Evolutionary conservation across 2,329 filamentous ascomycete genomes (phyloP).

Genomic region (Phoma herbarum): DNA sequence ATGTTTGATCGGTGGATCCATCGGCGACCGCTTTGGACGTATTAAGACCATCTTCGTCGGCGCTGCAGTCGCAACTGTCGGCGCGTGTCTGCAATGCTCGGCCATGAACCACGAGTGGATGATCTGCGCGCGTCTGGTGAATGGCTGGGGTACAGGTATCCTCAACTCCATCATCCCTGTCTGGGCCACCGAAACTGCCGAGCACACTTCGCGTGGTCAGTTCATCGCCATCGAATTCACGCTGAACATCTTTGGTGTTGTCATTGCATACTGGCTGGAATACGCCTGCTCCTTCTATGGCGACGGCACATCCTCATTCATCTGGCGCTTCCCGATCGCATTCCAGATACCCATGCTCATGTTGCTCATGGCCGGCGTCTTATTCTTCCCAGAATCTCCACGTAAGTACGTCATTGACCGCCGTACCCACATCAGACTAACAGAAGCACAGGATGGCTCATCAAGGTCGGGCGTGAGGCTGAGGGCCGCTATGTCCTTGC

Average conservation of each 20-base stretch:
- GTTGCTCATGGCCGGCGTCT: constrained; percentile 63
- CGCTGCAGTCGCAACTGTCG: constrained; percentile 47
- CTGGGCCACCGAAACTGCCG: constrained; percentile 74
- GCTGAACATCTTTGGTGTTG: constrained; percentile 75
- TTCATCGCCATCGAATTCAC: constrained; percentile 78
- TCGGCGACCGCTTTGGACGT: constrained; percentile 38
- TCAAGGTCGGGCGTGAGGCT: constrained; percentile 71
- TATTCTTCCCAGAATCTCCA: constrained; percentile 76
- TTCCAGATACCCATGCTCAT: constrained; percentile 74
- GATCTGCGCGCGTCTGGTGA: constrained; percentile 64
- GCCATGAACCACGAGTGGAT: constrained; percentile 71
- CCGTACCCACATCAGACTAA: neutral
- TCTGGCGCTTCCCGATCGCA: constrained; percentile 74
- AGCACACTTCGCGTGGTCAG: constrained; percentile 72
- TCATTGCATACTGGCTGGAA: constrained; percentile 64
- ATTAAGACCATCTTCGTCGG: constrained; percentile 43
- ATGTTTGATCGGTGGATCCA: constrained; percentile 35
- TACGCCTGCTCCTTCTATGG: constrained; percentile 68
- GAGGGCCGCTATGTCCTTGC: constrained; percentile 73
- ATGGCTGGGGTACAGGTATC: constrained; percentile 73
- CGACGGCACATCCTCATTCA: constrained; percentile 64
- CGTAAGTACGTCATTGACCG: neutral
- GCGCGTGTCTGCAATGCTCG: constrained; percentile 70
- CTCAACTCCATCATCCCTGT: constrained; percentile 75
- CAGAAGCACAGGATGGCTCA: constrained; percentile 59